A percentile compares a stretch with the other conserved stretches of the same genome.
phyloP scores from a whole-genome alignment of 2,329 filamentous ascomycete genomes.

The Huntiella abstrusa region DNA sequence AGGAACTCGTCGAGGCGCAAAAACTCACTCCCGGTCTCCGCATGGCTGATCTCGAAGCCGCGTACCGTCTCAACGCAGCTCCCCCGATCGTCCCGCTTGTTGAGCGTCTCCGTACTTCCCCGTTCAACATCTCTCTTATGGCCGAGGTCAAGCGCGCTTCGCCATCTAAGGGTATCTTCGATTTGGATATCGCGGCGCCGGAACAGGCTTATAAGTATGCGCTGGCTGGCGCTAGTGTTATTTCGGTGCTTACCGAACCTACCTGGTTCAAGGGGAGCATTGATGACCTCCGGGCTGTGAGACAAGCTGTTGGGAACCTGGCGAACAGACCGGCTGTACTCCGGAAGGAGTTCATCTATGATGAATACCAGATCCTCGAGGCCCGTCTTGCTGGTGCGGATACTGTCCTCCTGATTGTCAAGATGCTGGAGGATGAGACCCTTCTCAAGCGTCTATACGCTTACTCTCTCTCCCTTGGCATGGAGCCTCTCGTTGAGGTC shows the following conservation, averaged over 20 bases:
- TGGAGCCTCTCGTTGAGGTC: slow-evolving; percentile 95
- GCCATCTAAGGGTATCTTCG: slow-evolving; percentile 89
- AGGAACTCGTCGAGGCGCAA: slow-evolving; percentile 56
- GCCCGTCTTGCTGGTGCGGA: slow-evolving; percentile 84
- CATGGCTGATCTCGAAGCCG: slow-evolving; percentile 63
- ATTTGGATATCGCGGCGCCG: slow-evolving; percentile 69
- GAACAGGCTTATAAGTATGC: slow-evolving; percentile 84
- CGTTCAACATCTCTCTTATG: slow-evolving; percentile 82
- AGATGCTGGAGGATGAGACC: slow-evolving; percentile 64
- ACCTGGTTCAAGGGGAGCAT: slow-evolving; percentile 99
- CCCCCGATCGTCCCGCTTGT: slow-evolving; percentile 71
- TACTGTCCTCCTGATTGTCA: slow-evolving; percentile 88
- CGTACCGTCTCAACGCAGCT: slow-evolving; percentile 67
- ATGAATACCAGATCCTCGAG: slow-evolving; percentile 95
- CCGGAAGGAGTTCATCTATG: slow-evolving; percentile 93
- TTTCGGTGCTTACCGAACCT: slow-evolving; percentile 94
- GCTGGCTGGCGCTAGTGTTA: slow-evolving; percentile 82
- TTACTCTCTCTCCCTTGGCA: slow-evolving; percentile 76
- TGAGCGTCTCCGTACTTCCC: slow-evolving; percentile 58
- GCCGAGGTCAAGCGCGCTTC: slow-evolving; percentile 95
- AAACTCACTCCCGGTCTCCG: slow-evolving; percentile 73
- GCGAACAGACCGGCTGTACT: slow-evolving; percentile 80
- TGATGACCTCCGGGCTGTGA: slow-evolving; percentile 73
- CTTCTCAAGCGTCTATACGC: slow-evolving; percentile 62
- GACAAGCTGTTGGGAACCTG: slow-evolving; percentile 78